Evolutionary conservation across 495 filamentous ascomycete species (phyloP), one percentile per base, ranked within the genome.

Genomic region (Achaetomiella virescens): DNA sequence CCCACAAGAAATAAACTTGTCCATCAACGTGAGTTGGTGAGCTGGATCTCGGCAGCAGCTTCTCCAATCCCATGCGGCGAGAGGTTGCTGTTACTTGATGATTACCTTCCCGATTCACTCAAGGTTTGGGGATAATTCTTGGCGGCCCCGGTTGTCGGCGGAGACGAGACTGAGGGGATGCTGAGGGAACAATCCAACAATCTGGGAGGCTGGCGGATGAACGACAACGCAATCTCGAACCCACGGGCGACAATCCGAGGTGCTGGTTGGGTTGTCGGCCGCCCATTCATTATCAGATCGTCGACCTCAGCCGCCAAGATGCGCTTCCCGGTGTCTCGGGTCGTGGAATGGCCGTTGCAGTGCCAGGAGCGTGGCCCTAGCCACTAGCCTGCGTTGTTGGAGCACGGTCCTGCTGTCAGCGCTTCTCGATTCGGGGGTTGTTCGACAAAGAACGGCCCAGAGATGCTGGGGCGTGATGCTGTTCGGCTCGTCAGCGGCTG

Each of bases 11-110:
- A 51, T 41, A 48, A 42, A 49, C 24, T 45, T 47, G 31, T 44
- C 22, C 21, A 52, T 56, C 46, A 49, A n/a, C 25, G 40, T 35
- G 37, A 35, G 11, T 46, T 57, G 38, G 40, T 35, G 37, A 35
- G 11, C 54, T 57, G 54, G 54, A 25, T 18, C 20, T 36, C 47
- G 18, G 38, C 36, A 14, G 20, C 29, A 42, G 40, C 46, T 48
- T 55, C 60, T 59, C 66, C 62, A 60, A 46, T 65, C 43, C 42
- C 21, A 59, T 67, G 66, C 64, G 67, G 62, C 66, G 63, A 65
- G 60, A 60, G 60, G 66, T 69, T 69, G 38, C 57, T 63, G 48
- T 69, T 69, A 69, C 66, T 58, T 67, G 55, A 69, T 65, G 53
- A 67, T 59, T 49, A 67, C 64, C 60, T 67, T 63, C 62, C 63